Percentiles rank a stretch among this genome's conserved stretches.
Evolutionary conservation across 495 filamentous ascomycete genomes (phyloP).

Genomic region (Talaromyces trachyspermus): DNA sequence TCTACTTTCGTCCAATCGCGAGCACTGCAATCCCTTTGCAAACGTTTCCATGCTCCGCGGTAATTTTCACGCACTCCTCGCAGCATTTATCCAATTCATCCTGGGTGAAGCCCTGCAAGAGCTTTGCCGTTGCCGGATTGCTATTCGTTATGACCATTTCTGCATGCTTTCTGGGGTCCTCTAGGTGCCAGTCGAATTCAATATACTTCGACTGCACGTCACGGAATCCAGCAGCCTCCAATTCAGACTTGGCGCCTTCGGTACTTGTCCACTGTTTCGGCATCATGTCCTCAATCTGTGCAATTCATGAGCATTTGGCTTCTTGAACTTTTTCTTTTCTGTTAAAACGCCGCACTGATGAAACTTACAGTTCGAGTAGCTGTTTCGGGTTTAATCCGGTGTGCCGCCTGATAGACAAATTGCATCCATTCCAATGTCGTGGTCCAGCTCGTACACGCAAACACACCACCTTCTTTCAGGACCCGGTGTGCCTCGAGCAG

Average conservation of each 20-base stretch:
- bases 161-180: background rate
- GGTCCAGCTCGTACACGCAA: slow-evolving; percentile 7
- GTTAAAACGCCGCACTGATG: background rate
- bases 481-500: slow-evolving; percentile 4
- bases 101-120: background rate
- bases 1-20: slow-evolving; percentile 1
- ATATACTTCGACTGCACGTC: background rate
- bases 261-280: background rate
- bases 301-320: background rate
- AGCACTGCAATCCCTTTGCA: slow-evolving; percentile 4
- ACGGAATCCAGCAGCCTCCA: slow-evolving; percentile 1
- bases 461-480: slow-evolving; percentile 2
- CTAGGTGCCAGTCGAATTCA: background rate
- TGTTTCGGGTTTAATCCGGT: background rate
- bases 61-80: slow-evolving; percentile 1
- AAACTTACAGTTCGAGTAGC: background rate
- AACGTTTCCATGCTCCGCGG: slow-evolving; percentile 2
- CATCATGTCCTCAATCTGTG: background rate
- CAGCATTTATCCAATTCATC: background rate
- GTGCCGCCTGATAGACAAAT: background rate
- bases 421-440: background rate
- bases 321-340: too few species aligned
- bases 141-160: background rate
- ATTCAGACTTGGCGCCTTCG: background rate
- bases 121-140: background rate